Evolutionary conservation across 371 early-diverging fungal species (phyloP).

Genomic region (Mortierella sp.): DNA sequence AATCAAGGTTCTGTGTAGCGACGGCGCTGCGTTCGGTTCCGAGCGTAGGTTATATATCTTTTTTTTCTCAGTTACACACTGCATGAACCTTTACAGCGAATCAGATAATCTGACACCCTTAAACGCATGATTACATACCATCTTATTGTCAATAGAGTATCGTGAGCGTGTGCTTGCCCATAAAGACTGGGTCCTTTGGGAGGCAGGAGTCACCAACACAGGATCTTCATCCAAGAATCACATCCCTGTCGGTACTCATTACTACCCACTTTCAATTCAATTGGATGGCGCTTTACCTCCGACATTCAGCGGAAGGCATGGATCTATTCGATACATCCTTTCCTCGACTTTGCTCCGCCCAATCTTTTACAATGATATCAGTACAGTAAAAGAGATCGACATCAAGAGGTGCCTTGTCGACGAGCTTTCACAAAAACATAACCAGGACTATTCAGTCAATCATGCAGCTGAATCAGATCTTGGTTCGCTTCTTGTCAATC

Average conservation of each 20-base stretch:
- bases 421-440: slow-evolving; percentile 1
- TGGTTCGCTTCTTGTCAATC: slow-evolving; percentile 38
- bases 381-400: slow-evolving; percentile 40
- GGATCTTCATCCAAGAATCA: slow-evolving; percentile 45
- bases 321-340: slow-evolving; percentile 51
- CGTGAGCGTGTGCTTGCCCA: slow-evolving; percentile 54
- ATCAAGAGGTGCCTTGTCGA: slow-evolving; percentile 46
- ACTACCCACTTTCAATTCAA: slow-evolving; percentile 55
- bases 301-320: slow-evolving; percentile 50
- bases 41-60: slow-evolving; percentile 38
- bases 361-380: slow-evolving; percentile 46
- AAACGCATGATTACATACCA: background rate
- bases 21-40: slow-evolving; percentile 50
- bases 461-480: slow-evolving; percentile 21
- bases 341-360: slow-evolving; percentile 44
- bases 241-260: slow-evolving; percentile 52
- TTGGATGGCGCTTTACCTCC: slow-evolving; percentile 52
- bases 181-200: slow-evolving; percentile 57
- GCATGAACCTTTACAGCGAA: background rate
- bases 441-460: background rate
- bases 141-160: slow-evolving; percentile 20
- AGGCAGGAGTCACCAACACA: slow-evolving; percentile 31
- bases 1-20: slow-evolving; percentile 55
- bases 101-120: background rate
- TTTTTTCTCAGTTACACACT: background rate